Evolutionary conservation across 352 stramenopile species (phyloP).

Genomic region (Thalassiosira mediterranea): DNA sequence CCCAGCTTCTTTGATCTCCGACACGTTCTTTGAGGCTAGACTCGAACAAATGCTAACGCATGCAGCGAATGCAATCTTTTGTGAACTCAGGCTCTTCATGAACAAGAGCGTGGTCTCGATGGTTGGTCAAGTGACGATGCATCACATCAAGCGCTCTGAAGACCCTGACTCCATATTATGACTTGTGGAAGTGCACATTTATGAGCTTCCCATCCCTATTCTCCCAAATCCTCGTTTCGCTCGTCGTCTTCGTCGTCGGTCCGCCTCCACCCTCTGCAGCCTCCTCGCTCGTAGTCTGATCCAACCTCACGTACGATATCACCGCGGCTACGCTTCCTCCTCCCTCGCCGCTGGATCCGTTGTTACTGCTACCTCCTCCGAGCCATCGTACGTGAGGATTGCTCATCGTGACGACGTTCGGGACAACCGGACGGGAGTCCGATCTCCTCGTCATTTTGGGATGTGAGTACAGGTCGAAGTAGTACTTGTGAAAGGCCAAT

Average conservation of each 20-base stretch:
- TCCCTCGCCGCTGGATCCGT: constrained; percentile 4
- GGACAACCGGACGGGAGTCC: no score
- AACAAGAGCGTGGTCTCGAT: no score
- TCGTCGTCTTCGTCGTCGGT: constrained; percentile 14
- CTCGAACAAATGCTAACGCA: no score
- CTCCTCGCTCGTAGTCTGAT: constrained; percentile 32
- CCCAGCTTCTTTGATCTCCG: no score
- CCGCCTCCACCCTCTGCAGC: background rate
- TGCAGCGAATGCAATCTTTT: no score
- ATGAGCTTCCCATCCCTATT: constrained; percentile 42
- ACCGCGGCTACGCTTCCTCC: constrained; percentile 33
- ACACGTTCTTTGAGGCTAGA: no score
- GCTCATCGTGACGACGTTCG: constrained; percentile 33
- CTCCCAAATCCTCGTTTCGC: constrained; percentile 59
- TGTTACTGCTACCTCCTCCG: constrained; percentile 22
- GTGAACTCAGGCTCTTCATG: no score
- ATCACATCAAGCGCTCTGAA: no score
- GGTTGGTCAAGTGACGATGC: no score
- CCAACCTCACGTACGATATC: constrained; percentile 51
- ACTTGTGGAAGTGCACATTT: constrained; percentile 62
- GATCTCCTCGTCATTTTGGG: constrained; percentile 2
- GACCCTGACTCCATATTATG: no score
- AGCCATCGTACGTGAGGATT: constrained; percentile 45
- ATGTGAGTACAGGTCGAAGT: constrained; percentile 62
- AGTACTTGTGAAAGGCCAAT: constrained; percentile 65